Base-by-base conservation (phyloP, 2,329 filamentous ascomycete species). In the Seiridium unicorne region DNA sequence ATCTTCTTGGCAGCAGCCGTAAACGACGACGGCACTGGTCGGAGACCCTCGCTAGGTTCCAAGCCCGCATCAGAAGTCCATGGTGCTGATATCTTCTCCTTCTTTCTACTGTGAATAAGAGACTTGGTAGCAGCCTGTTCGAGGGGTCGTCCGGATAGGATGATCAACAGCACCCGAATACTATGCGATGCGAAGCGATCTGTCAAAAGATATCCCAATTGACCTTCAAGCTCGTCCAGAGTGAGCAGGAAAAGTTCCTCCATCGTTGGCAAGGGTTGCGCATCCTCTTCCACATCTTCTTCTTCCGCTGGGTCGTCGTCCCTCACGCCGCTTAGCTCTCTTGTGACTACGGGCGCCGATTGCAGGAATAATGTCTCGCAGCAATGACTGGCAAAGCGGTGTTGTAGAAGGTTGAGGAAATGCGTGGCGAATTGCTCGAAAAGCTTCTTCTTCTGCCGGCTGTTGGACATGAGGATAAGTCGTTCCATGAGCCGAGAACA, bases 311-410 rank as follows among this genome's bases (percentile, higher is more conserved):
- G 68, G 48, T 76, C 72, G 49, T 79, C 77, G 26, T 77, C 75
- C 6, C 80, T 79, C 31, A 79, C 79, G 26, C 72, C 84, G 65
- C 72, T 82, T 73, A 91, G 76, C 74, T 97, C 93, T 62, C 89
- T 81, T 11, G 89, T 90, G 44, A 97, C 90, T 9, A 90, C 78
- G 1, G 91, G 89, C 0, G 93, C 93, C 1, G 91, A 90, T 64
- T 91, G 87, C 54, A 93, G 81, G 74, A 99, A 98, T 38, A 99
- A 83, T 34, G 92, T 92, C 77, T 99, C 95, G 73, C 93, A 97
- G 77, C 94, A 98, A 79, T 99, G 95, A 62, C 93, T 96, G 4
- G 95, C 95, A 70, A 99, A 99, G 18, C 95, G 90, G 77, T 99
- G 95, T 73, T 96, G 93, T 56, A 97, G 88, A 35, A 99, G 84